Evolutionary conservation across 345 rosid species (phyloP), one percentile per base, ranked within the genome.

Genomic region (Eutrema yunnanense): DNA sequence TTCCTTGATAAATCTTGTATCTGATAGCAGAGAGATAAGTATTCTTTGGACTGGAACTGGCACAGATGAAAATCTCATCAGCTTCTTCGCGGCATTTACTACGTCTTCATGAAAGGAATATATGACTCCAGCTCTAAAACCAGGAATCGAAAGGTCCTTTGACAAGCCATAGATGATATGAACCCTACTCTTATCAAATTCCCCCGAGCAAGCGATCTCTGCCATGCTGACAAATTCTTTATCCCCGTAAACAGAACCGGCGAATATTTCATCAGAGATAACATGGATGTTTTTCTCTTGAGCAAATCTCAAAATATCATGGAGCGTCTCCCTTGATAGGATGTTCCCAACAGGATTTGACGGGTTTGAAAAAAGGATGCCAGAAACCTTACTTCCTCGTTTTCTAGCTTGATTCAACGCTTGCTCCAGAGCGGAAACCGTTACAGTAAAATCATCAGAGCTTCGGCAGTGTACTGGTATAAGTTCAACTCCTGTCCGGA

Each of bases 391-490:
- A 34, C 65, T n/a, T 36, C 97, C 98, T 66, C 89, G 80, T 75
- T 91, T 90, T 58, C 89, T 89, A 50, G 96, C 91, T 72, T 86
- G 98, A 77, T 82, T 86, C 64, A 82, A 89, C 34, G 97, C 92
- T 84, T 91, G 95, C 74, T 91, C 92, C 13, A 94, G 74, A 34
- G 92, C 89, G 33, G 84, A 80, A 50, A 88, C 82, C 50, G 86
- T 94, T 34, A 83, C 79, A 29, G 74, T 41, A 46, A 91, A 91
- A 56, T 89, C 86, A 66, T 94, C 93, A 2, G 90, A 73, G 72
- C 96, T 91, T 40, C 95, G 95, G 79, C 97, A 91, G 61, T 89
- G 93, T 38, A 88, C 95, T 9, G 97, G 95, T 75, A 94, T 82
- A 59, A 88, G 85, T 80, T 91, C 97, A 22, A 94, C 90, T 73